Percentiles rank a stretch among this genome's conserved stretches.
These are phyloP conservation scores for Citrus unshiu DNA, from an alignment of 345 rosid species.

Conservation along the genomic window DNA sequence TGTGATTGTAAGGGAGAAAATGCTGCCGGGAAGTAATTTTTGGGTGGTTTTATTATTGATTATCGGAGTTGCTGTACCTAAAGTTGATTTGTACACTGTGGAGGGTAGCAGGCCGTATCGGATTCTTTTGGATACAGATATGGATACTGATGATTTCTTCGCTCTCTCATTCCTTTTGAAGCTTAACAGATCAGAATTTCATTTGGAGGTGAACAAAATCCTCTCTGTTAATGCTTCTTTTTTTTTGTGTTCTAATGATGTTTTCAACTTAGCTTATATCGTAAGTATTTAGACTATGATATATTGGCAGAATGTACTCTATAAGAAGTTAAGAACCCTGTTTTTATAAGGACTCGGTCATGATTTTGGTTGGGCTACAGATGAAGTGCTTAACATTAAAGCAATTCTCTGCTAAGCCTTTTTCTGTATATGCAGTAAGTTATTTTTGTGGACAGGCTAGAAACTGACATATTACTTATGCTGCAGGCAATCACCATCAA, in stretches of 20 bases:
- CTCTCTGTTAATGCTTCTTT: neutral
- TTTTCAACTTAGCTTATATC: too few relatives aligned
- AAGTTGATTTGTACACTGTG: conserved; percentile 14
- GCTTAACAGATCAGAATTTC: conserved; percentile 74
- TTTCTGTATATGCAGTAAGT: neutral
- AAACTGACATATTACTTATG: neutral
- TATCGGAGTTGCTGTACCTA: conserved; percentile 15
- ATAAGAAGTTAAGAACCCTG: neutral
- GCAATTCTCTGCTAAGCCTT: neutral
- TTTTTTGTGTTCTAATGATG: neutral
- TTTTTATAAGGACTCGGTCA: neutral
- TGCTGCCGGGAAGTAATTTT: conserved; percentile 23
- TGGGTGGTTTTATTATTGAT: conserved; percentile 20
- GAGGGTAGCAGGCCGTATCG: conserved; percentile 41
- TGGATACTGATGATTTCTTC: conserved; percentile 84
- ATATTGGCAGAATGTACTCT: neutral
- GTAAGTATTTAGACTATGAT: neutral
- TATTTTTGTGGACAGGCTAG: neutral
- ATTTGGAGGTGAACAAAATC: conserved; percentile 52
- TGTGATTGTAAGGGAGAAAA: conserved; percentile 19
- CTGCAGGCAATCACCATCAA: conserved; percentile 72
- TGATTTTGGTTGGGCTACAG: neutral
- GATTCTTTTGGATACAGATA: conserved; percentile 81
- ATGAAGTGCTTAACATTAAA: neutral
- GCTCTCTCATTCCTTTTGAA: conserved; percentile 80